These are phyloP conservation scores for Candida piceae DNA, from an alignment of 805 yeast species.

Conservation along the genomic window DNA sequence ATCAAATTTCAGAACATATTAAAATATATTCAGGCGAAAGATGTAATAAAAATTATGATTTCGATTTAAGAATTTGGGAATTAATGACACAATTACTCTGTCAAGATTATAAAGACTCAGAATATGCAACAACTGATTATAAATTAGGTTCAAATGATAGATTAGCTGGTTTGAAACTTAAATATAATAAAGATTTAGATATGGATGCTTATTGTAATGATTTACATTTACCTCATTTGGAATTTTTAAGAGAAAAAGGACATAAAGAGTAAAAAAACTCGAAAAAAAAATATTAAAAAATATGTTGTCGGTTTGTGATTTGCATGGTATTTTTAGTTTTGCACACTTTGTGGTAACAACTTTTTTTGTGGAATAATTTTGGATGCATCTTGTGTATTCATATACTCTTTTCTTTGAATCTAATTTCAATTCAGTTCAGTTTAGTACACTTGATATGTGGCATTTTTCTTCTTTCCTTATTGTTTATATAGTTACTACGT, in stretches of 20 bases:
- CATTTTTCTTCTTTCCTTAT: no score
- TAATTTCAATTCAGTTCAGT: no score
- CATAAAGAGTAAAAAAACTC: constrained; percentile 1
- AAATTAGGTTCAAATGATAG: constrained; percentile 6
- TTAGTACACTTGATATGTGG: no score
- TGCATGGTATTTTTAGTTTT: no score
- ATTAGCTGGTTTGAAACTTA: constrained; percentile 24
- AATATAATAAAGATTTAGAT: constrained; percentile 24
- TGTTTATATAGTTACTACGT: no score
- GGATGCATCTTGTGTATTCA: no score
- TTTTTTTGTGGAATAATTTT: no score
- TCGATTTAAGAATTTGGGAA: constrained; percentile 37
- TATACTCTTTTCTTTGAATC: no score
- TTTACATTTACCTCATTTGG: constrained; percentile 32
- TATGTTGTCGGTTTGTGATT: no score
- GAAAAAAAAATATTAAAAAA: no score
- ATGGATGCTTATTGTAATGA: constrained; percentile 27
- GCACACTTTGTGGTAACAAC: no score
- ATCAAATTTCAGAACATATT: constrained; percentile 20
- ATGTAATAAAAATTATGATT: constrained; percentile 29
- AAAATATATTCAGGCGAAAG: constrained; percentile 28
- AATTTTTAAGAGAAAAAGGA: constrained; percentile 22
- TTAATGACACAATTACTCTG: constrained; percentile 34
- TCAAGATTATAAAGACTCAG: constrained; percentile 14
- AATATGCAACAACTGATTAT: no score